These are phyloP conservation scores for Termitomyces sp. DNA, from an alignment of 768 basidiomycete species.

Conservation along the genomic window DNA sequence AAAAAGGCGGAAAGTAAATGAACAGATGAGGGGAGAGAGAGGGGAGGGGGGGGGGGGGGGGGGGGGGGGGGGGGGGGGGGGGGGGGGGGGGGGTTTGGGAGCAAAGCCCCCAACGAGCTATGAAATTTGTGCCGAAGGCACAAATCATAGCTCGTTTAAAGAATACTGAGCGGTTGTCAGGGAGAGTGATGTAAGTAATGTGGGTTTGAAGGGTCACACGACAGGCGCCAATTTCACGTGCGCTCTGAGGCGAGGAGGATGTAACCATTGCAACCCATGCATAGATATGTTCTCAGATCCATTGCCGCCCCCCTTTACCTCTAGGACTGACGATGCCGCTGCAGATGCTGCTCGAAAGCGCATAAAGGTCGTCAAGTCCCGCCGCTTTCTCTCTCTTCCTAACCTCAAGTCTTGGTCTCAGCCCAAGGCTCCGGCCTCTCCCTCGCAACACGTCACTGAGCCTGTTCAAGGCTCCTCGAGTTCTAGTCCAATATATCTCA, in stretches of 20 bases:
- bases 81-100: too few species aligned
- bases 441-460: not conserved
- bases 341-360: slow-evolving; percentile 44
- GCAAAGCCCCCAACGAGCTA: too few species aligned
- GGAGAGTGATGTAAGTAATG: too few species aligned
- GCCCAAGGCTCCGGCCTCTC: not conserved
- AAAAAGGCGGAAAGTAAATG: too few species aligned
- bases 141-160: too few species aligned
- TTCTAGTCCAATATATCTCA: slow-evolving; percentile 9
- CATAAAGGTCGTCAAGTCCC: slow-evolving; percentile 29
- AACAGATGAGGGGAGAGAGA: too few species aligned
- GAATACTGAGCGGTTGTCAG: too few species aligned
- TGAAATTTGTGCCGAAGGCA: too few species aligned
- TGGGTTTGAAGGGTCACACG: too few species aligned
- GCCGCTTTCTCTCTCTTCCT: slow-evolving; percentile 28
- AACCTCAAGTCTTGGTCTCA: slow-evolving; percentile 18
- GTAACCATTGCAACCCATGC: too few species aligned
- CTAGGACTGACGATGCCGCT: slow-evolving; percentile 35
- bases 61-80: too few species aligned
- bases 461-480: not conserved
- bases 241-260: not conserved
- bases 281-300: not conserved
- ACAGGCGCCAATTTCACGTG: not conserved
- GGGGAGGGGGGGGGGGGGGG: too few species aligned
- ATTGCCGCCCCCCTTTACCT: slow-evolving; percentile 32